Evolutionary conservation across 2,329 filamentous ascomycete species (phyloP), one percentile per base, ranked within the genome.

Genomic region (Penicillium griseofulvum): DNA sequence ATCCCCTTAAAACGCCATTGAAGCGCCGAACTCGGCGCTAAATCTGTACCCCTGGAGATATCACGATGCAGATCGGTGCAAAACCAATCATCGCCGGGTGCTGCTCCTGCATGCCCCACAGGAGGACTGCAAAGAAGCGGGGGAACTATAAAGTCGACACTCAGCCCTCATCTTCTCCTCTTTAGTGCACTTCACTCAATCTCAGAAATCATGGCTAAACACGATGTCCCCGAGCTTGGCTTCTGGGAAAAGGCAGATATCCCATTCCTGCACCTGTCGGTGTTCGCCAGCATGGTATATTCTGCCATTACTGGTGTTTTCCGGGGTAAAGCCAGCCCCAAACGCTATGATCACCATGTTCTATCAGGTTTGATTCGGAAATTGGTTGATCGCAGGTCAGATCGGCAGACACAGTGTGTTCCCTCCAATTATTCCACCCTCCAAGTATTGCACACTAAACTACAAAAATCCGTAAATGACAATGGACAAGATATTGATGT

Each of bases 311-410:
- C 72, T 5, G 74, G 71, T 14, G 54, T 71, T 1, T 76, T 77
- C 52, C 74, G 76, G 16, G 74, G 74, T 5, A 61, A 70, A 17
- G 62, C 55, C 29, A 74, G 74, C 36, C 68, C 74, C 17, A 70
- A 63, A 46, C 61, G 63, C 6, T 76, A 73, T 49, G 58, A 55
- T 17, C 64, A 71, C 37, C 73, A 78, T 67, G 47, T 78, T 31
- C 36, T 56, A 7, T 63, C 68, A 48, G 63, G 71, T 0, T 37
- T 69, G 5, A 49, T 74, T n/a, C 68, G 74, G n/a, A 65, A 55
- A 26, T n/a, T 63, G 11, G 31, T 65, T 8, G 42, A 41, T 31
- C 61, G 71, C 4, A 19, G 68, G 8, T 67, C 67, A 1, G 38
- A 58, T 28, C 62, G 65, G 28, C 71, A 75, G 54, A 60, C 55